A percentile compares a stretch with the other conserved stretches of the same genome.
These are phyloP conservation scores for Colletotrichum phormii DNA, from an alignment of 2,329 filamentous ascomycete species.

Conservation along the genomic window DNA sequence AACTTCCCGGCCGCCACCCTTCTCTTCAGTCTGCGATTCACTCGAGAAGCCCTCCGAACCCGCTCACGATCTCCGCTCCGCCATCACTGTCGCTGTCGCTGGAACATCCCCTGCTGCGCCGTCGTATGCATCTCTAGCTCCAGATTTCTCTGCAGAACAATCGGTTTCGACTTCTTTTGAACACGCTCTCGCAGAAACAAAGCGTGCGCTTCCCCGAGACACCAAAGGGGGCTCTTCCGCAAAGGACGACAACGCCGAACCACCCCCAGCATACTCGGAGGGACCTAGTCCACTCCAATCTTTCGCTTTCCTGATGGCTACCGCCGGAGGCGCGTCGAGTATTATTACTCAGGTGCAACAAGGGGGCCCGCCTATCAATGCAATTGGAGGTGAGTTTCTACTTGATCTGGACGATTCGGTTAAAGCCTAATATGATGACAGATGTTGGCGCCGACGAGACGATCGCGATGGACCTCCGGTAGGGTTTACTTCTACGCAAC, in stretches of 20 bases:
- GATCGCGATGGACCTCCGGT: slow-evolving; percentile 95
- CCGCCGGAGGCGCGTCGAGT: slow-evolving; percentile 95
- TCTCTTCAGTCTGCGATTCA: slow-evolving; percentile 69
- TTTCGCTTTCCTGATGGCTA: slow-evolving; percentile 98
- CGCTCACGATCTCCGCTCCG: slow-evolving; percentile 45
- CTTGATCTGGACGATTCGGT: not conserved
- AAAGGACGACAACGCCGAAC: slow-evolving; percentile 88
- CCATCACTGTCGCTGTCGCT: slow-evolving; percentile 12
- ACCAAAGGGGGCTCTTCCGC: slow-evolving; percentile 80
- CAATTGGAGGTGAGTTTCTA: slow-evolving; percentile 78
- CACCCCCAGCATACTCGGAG: slow-evolving; percentile 95
- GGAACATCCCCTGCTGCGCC: slow-evolving; percentile 55
- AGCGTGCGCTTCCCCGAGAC: slow-evolving; percentile 85
- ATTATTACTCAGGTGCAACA: slow-evolving; percentile 99
- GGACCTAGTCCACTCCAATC: slow-evolving; percentile 91
- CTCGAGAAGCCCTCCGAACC: slow-evolving; percentile 50
- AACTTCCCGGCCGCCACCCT: slow-evolving; percentile 66
- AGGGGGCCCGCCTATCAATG: slow-evolving; percentile 88
- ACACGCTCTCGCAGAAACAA: slow-evolving; percentile 77
- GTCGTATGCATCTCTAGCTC: slow-evolving; percentile 62
- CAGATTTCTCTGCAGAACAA: slow-evolving; percentile 52
- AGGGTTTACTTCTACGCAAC: slow-evolving; percentile 45
- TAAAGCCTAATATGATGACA: slow-evolving; percentile 44
- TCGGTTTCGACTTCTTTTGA: slow-evolving; percentile 54
- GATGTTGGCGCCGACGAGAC: slow-evolving; percentile 92